These are phyloP conservation scores for Stephania japonica DNA, from an alignment of 164 flowering plant species.

Conservation along the genomic window DNA sequence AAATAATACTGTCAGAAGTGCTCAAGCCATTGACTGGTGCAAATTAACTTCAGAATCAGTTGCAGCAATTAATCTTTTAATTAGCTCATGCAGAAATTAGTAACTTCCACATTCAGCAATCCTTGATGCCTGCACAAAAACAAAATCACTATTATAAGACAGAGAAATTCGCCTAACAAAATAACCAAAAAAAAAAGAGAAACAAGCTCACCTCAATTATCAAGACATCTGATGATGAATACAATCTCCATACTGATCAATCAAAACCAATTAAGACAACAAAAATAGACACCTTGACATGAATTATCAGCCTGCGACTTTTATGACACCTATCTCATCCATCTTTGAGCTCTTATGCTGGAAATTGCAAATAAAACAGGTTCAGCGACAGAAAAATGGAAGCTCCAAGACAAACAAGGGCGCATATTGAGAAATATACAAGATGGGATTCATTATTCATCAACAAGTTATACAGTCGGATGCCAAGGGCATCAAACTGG, in stretches of 20 bases:
- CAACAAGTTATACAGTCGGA: neutral
- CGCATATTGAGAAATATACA: neutral
- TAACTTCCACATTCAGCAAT: neutral
- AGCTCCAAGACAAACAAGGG: neutral
- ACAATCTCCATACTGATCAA: constrained; percentile 9
- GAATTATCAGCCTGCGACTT: constrained; percentile 65
- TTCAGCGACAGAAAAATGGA: neutral
- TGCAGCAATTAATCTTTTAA: neutral
- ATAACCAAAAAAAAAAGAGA: neutral
- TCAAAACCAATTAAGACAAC: constrained; percentile 21
- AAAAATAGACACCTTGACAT: constrained; percentile 17
- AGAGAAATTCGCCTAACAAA: neutral
- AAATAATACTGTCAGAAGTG: neutral
- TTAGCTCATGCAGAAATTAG: neutral
- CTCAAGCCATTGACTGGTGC: neutral
- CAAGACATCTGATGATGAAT: neutral
- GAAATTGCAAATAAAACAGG: constrained; percentile 13
- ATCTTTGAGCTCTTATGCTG: constrained; percentile 92
- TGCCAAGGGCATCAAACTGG: neutral
- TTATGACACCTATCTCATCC: constrained; percentile 74
- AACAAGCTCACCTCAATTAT: constrained; percentile 10
- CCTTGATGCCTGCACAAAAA: neutral
- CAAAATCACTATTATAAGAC: no score
- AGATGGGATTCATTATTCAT: neutral
- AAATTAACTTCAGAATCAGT: constrained; percentile 6